A percentile compares a stretch with the other conserved stretches of the same genome.
Conservation (phyloP, 2,329 filamentous ascomycete genomes). For the Colletotrichum liriopes region DNA sequence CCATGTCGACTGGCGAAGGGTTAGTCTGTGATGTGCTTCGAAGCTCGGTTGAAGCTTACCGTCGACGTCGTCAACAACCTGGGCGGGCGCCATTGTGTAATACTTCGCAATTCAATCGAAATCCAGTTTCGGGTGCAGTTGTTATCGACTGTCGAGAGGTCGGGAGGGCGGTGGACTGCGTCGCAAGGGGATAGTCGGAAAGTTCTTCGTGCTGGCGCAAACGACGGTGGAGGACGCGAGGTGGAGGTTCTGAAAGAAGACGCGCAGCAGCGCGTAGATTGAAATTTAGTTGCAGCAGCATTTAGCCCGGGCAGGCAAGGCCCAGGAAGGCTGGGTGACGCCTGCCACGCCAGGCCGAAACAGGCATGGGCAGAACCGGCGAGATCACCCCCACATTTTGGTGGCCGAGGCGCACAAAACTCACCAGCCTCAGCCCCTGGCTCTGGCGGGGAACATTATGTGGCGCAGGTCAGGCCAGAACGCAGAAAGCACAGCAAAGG, state of each 20-base stretch:
- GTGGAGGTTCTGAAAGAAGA: constrained; percentile 21
- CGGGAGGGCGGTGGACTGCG: constrained; percentile 6
- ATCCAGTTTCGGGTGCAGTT: background rate
- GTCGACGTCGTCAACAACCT: constrained; percentile 66
- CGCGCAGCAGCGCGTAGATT: constrained; percentile 42
- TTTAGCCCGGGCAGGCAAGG: constrained; percentile 13
- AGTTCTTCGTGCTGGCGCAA: constrained; percentile 36
- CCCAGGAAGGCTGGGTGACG: constrained; percentile 22
- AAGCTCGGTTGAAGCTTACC: constrained; percentile 51
- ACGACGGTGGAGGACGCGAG: constrained; percentile 29
- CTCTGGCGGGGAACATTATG: background rate
- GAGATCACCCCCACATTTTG: constrained; percentile 19
- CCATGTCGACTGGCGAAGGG: constrained; percentile 60
- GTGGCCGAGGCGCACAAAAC: background rate
- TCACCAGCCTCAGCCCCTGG: constrained; percentile 13
- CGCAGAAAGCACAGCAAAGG: background rate
- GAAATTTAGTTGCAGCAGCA: constrained; percentile 34
- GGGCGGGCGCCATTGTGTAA: constrained; percentile 62
- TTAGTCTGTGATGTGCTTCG: constrained; percentile 38
- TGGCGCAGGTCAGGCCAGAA: constrained; percentile 20
- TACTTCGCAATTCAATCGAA: background rate
- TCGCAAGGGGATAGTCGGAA: constrained; percentile 17
- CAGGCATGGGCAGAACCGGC: background rate
- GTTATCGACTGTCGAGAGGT: background rate
- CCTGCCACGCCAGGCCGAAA: constrained; percentile 22